phyloP scores from a whole-genome alignment of 768 basidiomycete species.

The Tylopilus vinaceipallidus region DNA sequence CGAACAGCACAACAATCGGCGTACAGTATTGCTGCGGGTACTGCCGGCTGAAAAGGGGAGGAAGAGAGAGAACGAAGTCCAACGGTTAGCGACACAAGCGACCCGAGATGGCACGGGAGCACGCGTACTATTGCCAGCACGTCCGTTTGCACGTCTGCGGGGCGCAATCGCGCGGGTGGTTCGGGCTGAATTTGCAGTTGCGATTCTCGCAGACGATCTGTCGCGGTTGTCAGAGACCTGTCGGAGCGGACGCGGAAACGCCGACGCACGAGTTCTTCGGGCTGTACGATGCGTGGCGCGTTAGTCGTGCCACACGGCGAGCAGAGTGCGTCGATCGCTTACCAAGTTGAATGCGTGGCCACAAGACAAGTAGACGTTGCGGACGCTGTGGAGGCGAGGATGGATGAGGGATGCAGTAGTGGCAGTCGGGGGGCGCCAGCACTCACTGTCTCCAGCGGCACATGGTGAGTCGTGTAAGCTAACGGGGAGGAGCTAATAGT shows the following conservation, averaged over 20 bases:
- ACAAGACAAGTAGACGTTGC: conserved; percentile 48
- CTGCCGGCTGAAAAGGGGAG: conserved; percentile 32
- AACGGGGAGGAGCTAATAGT: background rate
- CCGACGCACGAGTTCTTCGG: conserved; percentile 36
- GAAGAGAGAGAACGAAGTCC: conserved; percentile 3
- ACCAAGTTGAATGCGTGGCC: conserved; percentile 47
- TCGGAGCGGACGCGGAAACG: too few relatives aligned
- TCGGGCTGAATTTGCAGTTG: conserved; percentile 55
- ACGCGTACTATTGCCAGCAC: conserved; percentile 50
- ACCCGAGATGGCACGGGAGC: background rate
- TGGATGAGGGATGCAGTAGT: background rate
- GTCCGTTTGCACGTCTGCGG: conserved; percentile 42
- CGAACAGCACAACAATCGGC: conserved; percentile 11
- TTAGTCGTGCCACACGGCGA: conserved; percentile 8
- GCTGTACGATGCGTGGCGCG: conserved; percentile 22
- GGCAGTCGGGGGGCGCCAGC: background rate
- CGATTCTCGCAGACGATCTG: conserved; percentile 47
- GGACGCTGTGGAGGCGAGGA: conserved; percentile 35
- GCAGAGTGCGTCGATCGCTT: conserved; percentile 11
- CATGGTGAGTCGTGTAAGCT: conserved; percentile 34
- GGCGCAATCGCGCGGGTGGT: conserved; percentile 43
- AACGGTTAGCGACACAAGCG: conserved; percentile 8
- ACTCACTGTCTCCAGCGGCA: conserved; percentile 57
- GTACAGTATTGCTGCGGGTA: conserved; percentile 48
- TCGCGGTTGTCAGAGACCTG: conserved; percentile 9